These are phyloP conservation scores for Luffa aegyptiaca DNA, from an alignment of 306 rosid genomes.

Conservation along the genomic window DNA sequence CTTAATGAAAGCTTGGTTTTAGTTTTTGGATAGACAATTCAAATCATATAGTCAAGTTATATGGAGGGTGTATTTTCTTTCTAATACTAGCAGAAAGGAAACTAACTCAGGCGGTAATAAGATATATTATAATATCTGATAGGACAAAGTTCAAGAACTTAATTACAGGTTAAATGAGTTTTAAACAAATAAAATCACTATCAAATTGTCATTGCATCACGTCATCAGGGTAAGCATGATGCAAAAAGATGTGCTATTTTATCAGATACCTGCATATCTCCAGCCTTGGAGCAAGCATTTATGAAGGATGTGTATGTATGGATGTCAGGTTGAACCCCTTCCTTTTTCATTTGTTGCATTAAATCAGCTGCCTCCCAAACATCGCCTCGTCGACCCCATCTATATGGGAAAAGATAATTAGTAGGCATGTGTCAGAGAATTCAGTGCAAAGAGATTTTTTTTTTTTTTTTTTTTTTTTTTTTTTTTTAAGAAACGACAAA, in stretches of 20 bases:
- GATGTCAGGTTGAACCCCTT: constrained; percentile 75
- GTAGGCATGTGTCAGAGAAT: not conserved
- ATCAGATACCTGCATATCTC: constrained; percentile 74
- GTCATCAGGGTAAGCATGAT: not conserved
- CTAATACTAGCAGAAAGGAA: not conserved
- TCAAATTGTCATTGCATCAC: not conserved
- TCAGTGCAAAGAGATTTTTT: not conserved
- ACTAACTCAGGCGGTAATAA: not conserved
- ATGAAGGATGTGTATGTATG: constrained; percentile 90
- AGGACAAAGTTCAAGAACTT: not conserved
- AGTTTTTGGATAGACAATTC: not conserved
- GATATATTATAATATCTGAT: not conserved
- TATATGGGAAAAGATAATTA: constrained; percentile 16
- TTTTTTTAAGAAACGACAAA: too few relatives aligned
- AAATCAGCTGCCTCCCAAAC: constrained; percentile 99
- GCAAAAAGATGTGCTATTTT: not conserved
- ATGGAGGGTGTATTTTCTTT: not conserved
- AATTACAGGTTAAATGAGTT: not conserved
- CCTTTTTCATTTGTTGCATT: constrained; percentile 86
- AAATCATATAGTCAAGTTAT: not conserved
- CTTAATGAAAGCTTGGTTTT: not conserved
- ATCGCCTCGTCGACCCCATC: constrained; percentile 98
- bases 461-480: too few relatives aligned
- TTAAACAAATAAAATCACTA: not conserved
- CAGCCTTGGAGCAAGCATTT: constrained; percentile 92